A percentile compares a stretch with the other conserved stretches of the same genome.
phyloP scores from a whole-genome alignment of 1,284 basidiomycete species.

The Somion occarium region DNA sequence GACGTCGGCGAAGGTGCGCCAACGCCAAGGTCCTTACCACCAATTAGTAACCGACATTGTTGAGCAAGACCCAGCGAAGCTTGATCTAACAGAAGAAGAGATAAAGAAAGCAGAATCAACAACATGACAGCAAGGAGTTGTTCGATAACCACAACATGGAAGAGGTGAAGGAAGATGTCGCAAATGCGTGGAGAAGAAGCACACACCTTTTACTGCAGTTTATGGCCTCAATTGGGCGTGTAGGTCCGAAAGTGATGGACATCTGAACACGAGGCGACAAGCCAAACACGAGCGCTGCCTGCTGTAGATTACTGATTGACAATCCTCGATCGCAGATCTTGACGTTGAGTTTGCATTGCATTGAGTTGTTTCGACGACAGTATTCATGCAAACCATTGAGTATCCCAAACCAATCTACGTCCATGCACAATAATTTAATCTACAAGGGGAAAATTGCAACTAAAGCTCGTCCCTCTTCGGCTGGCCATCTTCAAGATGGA shows the following conservation, averaged over 20 bases:
- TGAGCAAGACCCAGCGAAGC: not conserved
- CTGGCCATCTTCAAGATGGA: conserved; percentile 36
- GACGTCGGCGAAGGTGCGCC: not conserved
- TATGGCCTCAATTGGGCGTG: not conserved
- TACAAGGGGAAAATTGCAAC: conserved; percentile 1
- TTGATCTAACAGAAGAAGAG: not conserved
- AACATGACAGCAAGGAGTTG: not conserved
- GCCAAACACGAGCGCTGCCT: not conserved
- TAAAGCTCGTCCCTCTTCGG: conserved; percentile 51
- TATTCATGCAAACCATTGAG: too few species aligned
- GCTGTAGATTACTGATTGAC: too few species aligned
- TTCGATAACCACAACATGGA: not conserved
- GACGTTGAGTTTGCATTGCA: too few species aligned
- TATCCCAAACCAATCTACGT: not conserved
- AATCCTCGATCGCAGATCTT: too few species aligned
- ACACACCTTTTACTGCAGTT: not conserved
- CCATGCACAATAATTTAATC: not conserved
- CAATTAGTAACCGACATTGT: conserved; percentile 4
- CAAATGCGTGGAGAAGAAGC: not conserved
- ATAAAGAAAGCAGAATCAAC: not conserved
- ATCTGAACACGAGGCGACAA: not conserved
- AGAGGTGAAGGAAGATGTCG: not conserved
- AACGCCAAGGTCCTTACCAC: not conserved
- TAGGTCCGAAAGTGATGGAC: not conserved
- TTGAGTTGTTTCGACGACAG: too few species aligned